These are phyloP conservation scores for Ilyonectria mors-panacis DNA, from an alignment of 2,329 filamentous ascomycete genomes.

Conservation along the genomic window DNA sequence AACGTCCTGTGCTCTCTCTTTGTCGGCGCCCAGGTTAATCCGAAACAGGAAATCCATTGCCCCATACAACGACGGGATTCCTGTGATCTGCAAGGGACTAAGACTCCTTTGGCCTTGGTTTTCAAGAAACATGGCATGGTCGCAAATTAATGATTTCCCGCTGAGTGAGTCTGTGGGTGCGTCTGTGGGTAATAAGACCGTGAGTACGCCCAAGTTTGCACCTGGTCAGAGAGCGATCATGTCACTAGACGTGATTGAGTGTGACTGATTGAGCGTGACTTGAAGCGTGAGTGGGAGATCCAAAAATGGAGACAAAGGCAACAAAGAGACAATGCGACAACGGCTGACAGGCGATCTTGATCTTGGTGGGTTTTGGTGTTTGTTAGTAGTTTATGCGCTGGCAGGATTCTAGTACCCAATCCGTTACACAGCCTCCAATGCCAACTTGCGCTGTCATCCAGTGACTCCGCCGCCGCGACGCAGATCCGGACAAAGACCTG, in stretches of 20 bases:
- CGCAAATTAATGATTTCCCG: constrained; percentile 17
- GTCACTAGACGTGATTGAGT: neutral
- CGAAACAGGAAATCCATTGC: constrained; percentile 1
- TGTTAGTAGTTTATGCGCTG: constrained; percentile 38
- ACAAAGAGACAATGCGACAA: neutral
- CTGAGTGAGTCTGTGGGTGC: neutral
- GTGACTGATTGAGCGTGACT: neutral
- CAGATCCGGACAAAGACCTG: constrained; percentile 41
- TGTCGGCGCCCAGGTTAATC: constrained; percentile 9
- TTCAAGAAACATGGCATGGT: constrained; percentile 6
- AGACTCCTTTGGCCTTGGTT: neutral
- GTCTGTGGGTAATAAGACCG: constrained; percentile 1
- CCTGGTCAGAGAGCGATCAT: neutral
- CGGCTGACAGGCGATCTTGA: neutral
- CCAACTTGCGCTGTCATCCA: constrained; percentile 43
- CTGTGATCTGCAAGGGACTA: constrained; percentile 9
- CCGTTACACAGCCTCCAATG: constrained; percentile 41
- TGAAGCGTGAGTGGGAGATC: neutral
- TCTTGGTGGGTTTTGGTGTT: neutral
- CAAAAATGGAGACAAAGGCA: neutral
- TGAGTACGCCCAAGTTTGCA: neutral
- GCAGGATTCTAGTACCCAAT: constrained; percentile 31
- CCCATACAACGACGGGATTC: neutral
- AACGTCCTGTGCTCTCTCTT: neutral
- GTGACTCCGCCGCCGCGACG: constrained; percentile 32